Evolutionary conservation across 352 stramenopile species (phyloP), one percentile per base, ranked within the genome.

Genomic region (Phytophthora quininea): DNA sequence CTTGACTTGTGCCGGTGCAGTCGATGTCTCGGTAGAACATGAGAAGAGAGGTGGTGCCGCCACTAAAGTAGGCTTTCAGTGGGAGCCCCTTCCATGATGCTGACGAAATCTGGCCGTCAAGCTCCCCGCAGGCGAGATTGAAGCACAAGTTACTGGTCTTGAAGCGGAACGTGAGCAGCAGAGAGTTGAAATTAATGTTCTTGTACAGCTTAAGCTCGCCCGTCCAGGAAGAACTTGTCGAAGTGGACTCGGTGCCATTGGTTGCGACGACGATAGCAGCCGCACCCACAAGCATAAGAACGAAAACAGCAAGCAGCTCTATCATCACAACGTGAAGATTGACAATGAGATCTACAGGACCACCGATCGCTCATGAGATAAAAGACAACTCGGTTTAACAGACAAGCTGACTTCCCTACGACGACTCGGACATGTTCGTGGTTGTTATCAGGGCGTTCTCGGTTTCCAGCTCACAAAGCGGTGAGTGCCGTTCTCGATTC

Each of bases 21-120:
- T 47, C 40, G 19, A 47, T 47, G 6, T n/a, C 40, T 8, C 40
- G 40, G 46, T 52, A 52, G 14, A 52, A 32, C 27, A 52, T 52
- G 19, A 52, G 27, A 31, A 52, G 46, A 15, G 27, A 35, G 6
- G 5, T 52, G 11, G 46, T 33, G 10, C 46, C 46, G 15, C 46
- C 46, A 33, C 33, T 33, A 14, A 52, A 52, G 27, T 33, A 31
- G 15, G 46, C 46, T 52, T 30, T 7, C 4, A 52, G 19, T 32
- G 46, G 46, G 15, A 35, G 46, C 15, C 46, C 10, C 27, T 52
- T 52, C 46, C 46, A 52, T 6, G 27, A 33, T 7, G 46, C 46
- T 4, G 40, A 47, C 6, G 40, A 47, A 14, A 47, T 52, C 27
- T 52, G 19, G 46, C 33, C n/a, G 27, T 52, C 24, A 12, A 52